Conservation (phyloP, 768 basidiomycete species). For the Lyophyllum atratum region DNA sequence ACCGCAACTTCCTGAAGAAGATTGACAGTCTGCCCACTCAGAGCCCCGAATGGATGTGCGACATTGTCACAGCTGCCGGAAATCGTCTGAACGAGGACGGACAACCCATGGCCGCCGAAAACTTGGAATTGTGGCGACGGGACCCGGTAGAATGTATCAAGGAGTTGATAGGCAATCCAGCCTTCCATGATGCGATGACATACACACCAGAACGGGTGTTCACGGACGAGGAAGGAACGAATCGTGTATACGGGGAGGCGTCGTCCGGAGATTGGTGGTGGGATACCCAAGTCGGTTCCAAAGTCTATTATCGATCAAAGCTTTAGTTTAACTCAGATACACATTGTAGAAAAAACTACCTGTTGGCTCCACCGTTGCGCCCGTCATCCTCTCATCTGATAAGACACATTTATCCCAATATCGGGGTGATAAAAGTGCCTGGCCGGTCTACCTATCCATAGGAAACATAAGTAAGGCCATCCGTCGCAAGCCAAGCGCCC, state of each 20-base stretch:
- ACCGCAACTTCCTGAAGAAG: conserved; percentile 11
- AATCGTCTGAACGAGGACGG: not conserved
- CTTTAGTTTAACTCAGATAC: not conserved
- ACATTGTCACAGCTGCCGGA: not conserved
- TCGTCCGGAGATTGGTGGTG: conserved; percentile 33
- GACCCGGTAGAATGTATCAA: not conserved
- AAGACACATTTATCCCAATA: conserved; percentile 35
- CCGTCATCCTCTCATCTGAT: conserved; percentile 37
- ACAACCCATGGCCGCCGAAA: not conserved
- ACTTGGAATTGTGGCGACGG: not conserved
- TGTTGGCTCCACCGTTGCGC: conserved; percentile 28
- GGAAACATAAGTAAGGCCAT: conserved; percentile 36
- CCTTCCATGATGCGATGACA: not conserved
- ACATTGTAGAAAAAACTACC: conserved; percentile 18
- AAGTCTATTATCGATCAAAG: not conserved
- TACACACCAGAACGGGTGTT: not conserved
- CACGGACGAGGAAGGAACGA: not conserved
- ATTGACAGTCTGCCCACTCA: conserved; percentile 16
- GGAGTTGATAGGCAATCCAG: not conserved
- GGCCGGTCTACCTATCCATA: conserved; percentile 43
- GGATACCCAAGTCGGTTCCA: conserved; percentile 13
- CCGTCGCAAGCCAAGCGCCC: conserved; percentile 24
- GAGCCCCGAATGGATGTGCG: not conserved
- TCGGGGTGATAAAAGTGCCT: conserved; percentile 37
- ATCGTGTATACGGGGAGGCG: not conserved